Conservation (phyloP, 345 rosid species). For the Eutrema yunnanense region DNA sequence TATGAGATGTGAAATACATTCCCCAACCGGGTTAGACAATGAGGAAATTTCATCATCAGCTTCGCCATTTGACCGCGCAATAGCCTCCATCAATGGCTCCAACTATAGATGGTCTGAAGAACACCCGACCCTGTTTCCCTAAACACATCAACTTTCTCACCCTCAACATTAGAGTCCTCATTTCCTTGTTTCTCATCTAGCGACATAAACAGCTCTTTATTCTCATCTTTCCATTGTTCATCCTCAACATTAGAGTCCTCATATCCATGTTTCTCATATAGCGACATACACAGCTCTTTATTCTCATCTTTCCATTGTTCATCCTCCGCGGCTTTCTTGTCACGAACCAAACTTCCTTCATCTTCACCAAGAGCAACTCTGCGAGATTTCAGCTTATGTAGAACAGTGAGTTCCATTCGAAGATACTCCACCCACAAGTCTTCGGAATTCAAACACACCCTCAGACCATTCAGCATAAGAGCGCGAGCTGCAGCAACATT, state of each 20-base stretch:
- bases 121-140: constrained; percentile 54
- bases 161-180: constrained; percentile 38
- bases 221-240: constrained; percentile 61
- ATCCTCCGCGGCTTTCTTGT: constrained; percentile 30
- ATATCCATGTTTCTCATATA: constrained; percentile 40
- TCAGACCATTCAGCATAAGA: constrained; percentile 82
- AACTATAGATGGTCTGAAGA: constrained; percentile 53
- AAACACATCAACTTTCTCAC: constrained; percentile 47
- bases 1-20: constrained; percentile 40
- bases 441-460: constrained; percentile 68
- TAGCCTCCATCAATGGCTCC: constrained; percentile 57
- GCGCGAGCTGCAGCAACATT: constrained; percentile 84
- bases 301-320: constrained; percentile 67
- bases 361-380: constrained; percentile 80
- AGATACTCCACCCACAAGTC: constrained; percentile 94
- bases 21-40: constrained; percentile 20
- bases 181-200: constrained; percentile 41
- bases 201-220: constrained; percentile 61
- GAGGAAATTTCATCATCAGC: constrained; percentile 19
- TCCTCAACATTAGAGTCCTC: constrained; percentile 33
- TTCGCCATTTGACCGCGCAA: constrained; percentile 33
- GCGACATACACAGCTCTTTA: constrained; percentile 56
- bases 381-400: constrained; percentile 78
- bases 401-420: constrained; percentile 81
- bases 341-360: constrained; percentile 49